These are phyloP conservation scores for Microbotryum saponariae DNA, from an alignment of 1,284 basidiomycete species.

Conservation along the genomic window DNA sequence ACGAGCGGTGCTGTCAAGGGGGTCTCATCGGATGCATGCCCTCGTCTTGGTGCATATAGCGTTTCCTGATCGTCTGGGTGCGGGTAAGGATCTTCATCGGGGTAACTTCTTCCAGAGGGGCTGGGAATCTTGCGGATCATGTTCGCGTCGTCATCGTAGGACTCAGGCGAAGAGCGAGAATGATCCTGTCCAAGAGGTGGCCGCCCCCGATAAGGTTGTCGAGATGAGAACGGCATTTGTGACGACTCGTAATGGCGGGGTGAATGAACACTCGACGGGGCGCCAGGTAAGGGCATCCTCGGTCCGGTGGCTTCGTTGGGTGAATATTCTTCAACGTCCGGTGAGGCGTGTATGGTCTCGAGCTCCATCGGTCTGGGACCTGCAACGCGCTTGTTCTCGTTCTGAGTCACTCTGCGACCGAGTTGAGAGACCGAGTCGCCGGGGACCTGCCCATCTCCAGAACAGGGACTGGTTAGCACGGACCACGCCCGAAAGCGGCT, in stretches of 20 bases:
- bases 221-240: slow-evolving; percentile 14
- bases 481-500: slow-evolving; percentile 1
- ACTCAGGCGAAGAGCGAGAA: background rate
- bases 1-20: too few relatives aligned
- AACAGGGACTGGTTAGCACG: background rate
- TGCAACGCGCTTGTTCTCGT: slow-evolving; percentile 4
- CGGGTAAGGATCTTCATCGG: too few relatives aligned
- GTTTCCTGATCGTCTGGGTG: too few relatives aligned
- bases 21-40: too few relatives aligned
- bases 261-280: too few relatives aligned
- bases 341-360: background rate
- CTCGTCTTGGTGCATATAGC: too few relatives aligned
- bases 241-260: slow-evolving; percentile 10
- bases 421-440: slow-evolving; percentile 27
- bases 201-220: background rate
- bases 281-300: too few relatives aligned
- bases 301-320: slow-evolving; percentile 1
- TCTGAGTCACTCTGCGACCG: slow-evolving; percentile 22
- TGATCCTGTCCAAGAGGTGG: background rate
- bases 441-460: background rate
- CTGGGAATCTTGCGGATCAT: too few relatives aligned
- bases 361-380: slow-evolving; percentile 21
- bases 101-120: too few relatives aligned
- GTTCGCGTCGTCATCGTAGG: too few relatives aligned
- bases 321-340: slow-evolving; percentile 9